Evolutionary conservation across 257 asterid species (phyloP), one percentile per base, ranked within the genome.

Genomic region (Nicotiana paniculata): DNA sequence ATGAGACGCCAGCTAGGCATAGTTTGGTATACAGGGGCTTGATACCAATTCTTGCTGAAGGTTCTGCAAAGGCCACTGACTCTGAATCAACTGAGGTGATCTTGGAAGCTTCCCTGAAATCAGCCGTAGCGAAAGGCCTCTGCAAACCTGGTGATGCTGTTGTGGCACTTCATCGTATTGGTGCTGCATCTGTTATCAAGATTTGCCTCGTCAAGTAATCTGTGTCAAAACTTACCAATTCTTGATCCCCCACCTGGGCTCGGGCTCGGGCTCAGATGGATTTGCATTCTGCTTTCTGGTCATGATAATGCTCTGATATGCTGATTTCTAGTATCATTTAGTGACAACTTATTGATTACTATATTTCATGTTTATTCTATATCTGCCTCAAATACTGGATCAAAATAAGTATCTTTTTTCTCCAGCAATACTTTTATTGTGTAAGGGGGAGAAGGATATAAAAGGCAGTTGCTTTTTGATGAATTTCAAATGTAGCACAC

Each of bases 1-100:
- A 93, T 10, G 98, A 92, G 81, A 65, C 93, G 7, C 97, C 98
- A 0, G 98, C 98, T 0, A 92, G 88, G 92, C 98, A 93, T 89
- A 91, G 97, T 87, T 75, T 93, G 87, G 88, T 93, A 10, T 92
- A 93, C 84, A 83, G 97, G 59, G 98, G 98, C 35, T 72, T 93
- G 87, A 91, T 93, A 21, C 97, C 98, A 1, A 83, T 93, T 80
- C 95, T 93, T 39, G 98, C 90, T 0, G 98, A 93, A 82, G 98
- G 98, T 1, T 91, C 98, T 0, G 93, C 97, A 0, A 93, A 89
- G 55, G 95, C 97, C 24, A 91, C 97, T 1, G 96, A 91, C 81
- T 86, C 95, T 1, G 98, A 93, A 68, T 91, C 97, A 24, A 92
- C 96, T 16, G 96, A 93, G 75, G 97, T 88, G n/a, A 90, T 92